A percentile compares a stretch with the other conserved stretches of the same genome.
These are phyloP conservation scores for Inosperma sp. DNA, from an alignment of 768 basidiomycete species.

Conservation along the genomic window DNA sequence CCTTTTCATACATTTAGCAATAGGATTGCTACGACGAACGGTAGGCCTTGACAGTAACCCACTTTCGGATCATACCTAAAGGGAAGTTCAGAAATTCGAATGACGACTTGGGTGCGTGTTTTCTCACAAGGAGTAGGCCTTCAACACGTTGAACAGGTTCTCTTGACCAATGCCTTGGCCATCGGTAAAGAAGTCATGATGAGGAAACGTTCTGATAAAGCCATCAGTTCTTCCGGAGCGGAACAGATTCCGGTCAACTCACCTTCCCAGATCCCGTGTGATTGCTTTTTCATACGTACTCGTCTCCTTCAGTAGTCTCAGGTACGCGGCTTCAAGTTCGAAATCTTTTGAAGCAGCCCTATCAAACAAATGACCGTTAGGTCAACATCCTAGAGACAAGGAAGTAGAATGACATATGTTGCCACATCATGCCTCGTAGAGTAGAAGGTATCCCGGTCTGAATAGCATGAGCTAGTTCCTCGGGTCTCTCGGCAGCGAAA, in stretches of 20 bases:
- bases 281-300: slow-evolving; percentile 95
- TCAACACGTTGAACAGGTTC: slow-evolving; percentile 95
- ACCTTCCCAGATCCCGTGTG: slow-evolving; percentile 85
- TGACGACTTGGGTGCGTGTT: background rate
- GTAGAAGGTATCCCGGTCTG: slow-evolving; percentile 87
- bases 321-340: slow-evolving; percentile 78
- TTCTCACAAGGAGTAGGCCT: slow-evolving; percentile 89
- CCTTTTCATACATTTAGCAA: slow-evolving; percentile 70
- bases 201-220: slow-evolving; percentile 79
- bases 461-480: slow-evolving; percentile 82
- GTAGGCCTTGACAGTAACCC: slow-evolving; percentile 96
- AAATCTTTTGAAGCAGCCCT: slow-evolving; percentile 94
- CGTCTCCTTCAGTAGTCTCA: slow-evolving; percentile 72
- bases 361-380: slow-evolving; percentile 9
- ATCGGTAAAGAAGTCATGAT: slow-evolving; percentile 93
- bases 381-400: slow-evolving; percentile 7
- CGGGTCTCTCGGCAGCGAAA: slow-evolving; percentile 75
- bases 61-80: slow-evolving; percentile 84
- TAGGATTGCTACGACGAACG: slow-evolving; percentile 92
- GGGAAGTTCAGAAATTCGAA: background rate
- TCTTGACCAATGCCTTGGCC: slow-evolving; percentile 95
- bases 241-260: slow-evolving; percentile 14
- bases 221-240: slow-evolving; percentile 11
- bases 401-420: slow-evolving; percentile 64
- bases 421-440: slow-evolving; percentile 93